Base-by-base conservation (phyloP, 495 filamentous ascomycete genomes). In the Hypoxylon cercidicola region DNA sequence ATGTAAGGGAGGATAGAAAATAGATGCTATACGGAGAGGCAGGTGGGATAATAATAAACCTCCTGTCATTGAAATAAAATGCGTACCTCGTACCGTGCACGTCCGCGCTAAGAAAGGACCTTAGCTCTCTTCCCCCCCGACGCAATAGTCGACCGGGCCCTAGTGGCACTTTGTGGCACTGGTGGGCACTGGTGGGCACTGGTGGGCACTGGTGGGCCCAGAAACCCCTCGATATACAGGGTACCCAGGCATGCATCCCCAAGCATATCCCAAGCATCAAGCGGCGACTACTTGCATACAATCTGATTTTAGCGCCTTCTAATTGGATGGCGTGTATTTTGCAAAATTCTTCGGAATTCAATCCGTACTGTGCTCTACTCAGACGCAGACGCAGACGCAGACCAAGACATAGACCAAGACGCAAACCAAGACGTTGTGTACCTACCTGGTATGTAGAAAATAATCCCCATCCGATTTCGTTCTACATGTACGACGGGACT, bases 261-360 rank as follows among this genome's bases (percentile, higher is more conserved):
- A 28, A 28, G 25, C 25, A 28, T 28, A n/a, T n/a, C 25, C 25
- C 15, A 44, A n/a, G 18, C 51, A 66, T 62, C 48, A 62, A 67
- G 64, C 64, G 58, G 63, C 58, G 58, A 44, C 58, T 58, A 67
- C 58, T 67, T 62, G 56, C 58, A 39, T 43, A 62, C 35, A 52
- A 47, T 52, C 57, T 34, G 54, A 54, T 53, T 62, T 62, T 20
- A 8, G 21, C 28, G 7, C 4, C 6, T 19, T 19, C 34, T 67
- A 34, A 62, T 67, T 67, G 58, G 58, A 10, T 15, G n/a, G 32
- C 9, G 15, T 3, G 20, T 43, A 53, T 62, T 12, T 28, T 53
- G 52, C 21, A 47, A 57, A 57, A 52, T 56, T 35, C 43, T 2
- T n/a, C 18, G 11, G 8, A 13, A 43, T 11, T 28, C 64, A 67